Base-by-base conservation (phyloP, 2,329 filamentous ascomycete genomes). In the Verticillium nubilum region DNA sequence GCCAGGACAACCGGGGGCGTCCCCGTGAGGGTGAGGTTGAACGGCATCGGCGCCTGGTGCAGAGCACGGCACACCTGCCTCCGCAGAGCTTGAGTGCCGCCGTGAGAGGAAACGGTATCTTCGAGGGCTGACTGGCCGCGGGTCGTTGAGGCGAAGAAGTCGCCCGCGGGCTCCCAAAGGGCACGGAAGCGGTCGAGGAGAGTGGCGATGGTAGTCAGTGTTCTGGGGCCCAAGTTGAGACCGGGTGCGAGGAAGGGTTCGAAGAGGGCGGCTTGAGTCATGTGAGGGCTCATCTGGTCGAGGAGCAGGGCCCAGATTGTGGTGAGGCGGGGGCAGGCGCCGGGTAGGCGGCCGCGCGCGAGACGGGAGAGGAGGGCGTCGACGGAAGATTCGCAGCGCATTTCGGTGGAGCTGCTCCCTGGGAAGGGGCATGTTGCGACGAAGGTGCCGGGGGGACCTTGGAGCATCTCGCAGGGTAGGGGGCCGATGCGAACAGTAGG, bases 1-100 rank as follows among this genome's bases (percentile, higher is more conserved):
- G 63, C 13, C 67, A 63, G 19, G 50, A 58, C 37, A 58, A 67
- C 69, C 25, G 74, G 65, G 3, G 64, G 66, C 7, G 73, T 72
- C 0, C 72, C 72, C 7, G 64, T 59, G 52, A 76, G 68, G 27
- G 65, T 73, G 54, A 76, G 64, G 53, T 68, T 68, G 4, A 73
- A 66, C 0, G 73, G 69, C 25, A 71, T 65, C 19, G 72, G 67
- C 5, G 64, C 66, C 0, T 63, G 66, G 33, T 74, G 70, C 5
- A 75, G 67, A 27, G 69, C 67, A 4, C 68, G 67, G 61, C 74
- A 76, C 29, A 74, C 68, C 33, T 75, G 72, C 23, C 28, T 67
- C 64, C 23, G 69, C 65, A 33, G 76, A 65, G 60, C 60, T 64
- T 37, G 23, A 19, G 54, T 69, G 65, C 52, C 68, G 29, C 70